Evolutionary conservation across 208 protist species (phyloP).

Genomic region (Acanthamoeba royreba): DNA sequence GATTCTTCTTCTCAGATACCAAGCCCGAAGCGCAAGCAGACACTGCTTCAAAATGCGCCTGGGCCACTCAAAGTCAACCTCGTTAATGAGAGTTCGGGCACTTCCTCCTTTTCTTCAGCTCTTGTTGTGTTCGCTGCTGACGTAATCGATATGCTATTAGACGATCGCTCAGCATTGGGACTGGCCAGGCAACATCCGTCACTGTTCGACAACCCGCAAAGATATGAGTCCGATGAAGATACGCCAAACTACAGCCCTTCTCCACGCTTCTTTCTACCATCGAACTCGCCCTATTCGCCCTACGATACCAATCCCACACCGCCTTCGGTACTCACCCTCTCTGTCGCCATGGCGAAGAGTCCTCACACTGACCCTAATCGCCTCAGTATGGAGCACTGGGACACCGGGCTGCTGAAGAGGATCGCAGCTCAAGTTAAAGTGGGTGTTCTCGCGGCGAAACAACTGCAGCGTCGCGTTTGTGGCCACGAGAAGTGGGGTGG

Average conservation of each 20-base stretch:
- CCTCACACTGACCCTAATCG: too few species aligned
- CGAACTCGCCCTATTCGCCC: neutral
- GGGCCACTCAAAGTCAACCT: neutral
- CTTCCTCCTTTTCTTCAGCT: neutral
- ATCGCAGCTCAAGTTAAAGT: too few species aligned
- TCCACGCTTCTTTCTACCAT: neutral
- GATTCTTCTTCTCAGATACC: neutral
- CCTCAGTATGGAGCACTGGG: too few species aligned
- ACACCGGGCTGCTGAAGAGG: too few species aligned
- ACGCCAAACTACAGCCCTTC: neutral
- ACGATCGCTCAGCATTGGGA: neutral
- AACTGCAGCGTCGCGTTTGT: too few species aligned
- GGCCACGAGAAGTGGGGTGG: too few species aligned
- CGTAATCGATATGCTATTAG: neutral
- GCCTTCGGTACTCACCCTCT: neutral
- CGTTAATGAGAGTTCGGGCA: neutral
- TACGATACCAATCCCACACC: neutral
- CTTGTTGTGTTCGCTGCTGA: too few species aligned
- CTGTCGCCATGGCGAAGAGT: too few species aligned
- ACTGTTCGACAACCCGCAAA: slow-evolving; percentile 10
- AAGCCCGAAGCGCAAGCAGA: neutral
- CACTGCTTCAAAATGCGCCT: neutral
- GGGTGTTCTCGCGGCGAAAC: too few species aligned
- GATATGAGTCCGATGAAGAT: slow-evolving; percentile 2
- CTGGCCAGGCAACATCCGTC: neutral